phyloP scores from a whole-genome alignment of 2,329 filamentous ascomycete species.

The Penicillium rolfsii region DNA sequence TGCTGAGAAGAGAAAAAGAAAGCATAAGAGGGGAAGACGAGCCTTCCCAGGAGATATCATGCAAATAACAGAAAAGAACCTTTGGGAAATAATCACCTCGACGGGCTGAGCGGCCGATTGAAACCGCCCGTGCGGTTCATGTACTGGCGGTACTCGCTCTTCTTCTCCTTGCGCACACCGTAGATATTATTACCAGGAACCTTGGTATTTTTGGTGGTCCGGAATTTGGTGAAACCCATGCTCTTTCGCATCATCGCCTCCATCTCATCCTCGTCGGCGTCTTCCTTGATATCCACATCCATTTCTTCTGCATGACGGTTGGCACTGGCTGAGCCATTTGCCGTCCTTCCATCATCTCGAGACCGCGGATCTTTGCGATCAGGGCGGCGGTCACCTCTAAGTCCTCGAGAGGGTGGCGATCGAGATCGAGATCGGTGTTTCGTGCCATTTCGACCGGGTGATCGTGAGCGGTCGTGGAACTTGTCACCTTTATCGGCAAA shows the following conservation, averaged over 20 bases:
- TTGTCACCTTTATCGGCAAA: slow-evolving; percentile 38
- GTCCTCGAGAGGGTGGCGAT: slow-evolving; percentile 43
- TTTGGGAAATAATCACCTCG: slow-evolving; percentile 34
- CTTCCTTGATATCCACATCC: slow-evolving; percentile 52
- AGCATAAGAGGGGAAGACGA: slow-evolving; percentile 11
- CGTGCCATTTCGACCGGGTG: slow-evolving; percentile 42
- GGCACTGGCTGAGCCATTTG: slow-evolving; percentile 31
- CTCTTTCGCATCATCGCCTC: slow-evolving; percentile 75
- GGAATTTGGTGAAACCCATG: slow-evolving; percentile 90
- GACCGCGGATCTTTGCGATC: slow-evolving; percentile 35
- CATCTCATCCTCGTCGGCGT: slow-evolving; percentile 64
- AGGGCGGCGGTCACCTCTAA: slow-evolving; percentile 38
- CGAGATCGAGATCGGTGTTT: slow-evolving; percentile 32
- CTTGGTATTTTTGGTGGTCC: slow-evolving; percentile 84
- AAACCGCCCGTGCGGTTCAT: slow-evolving; percentile 65
- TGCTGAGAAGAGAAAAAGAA: slow-evolving; percentile 17
- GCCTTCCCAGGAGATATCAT: not conserved
- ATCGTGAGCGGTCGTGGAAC: slow-evolving; percentile 41
- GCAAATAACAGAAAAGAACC: not conserved
- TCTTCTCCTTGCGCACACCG: slow-evolving; percentile 86
- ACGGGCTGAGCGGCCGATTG: slow-evolving; percentile 54
- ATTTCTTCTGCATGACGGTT: slow-evolving; percentile 38
- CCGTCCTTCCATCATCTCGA: slow-evolving; percentile 27
- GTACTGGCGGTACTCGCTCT: slow-evolving; percentile 93
- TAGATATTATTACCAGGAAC: slow-evolving; percentile 84